A percentile compares a stretch with the other conserved stretches of the same genome.
Evolutionary conservation across 2,329 filamentous ascomycete genomes (phyloP).

Genomic region (Akanthomyces dipterigenus): DNA sequence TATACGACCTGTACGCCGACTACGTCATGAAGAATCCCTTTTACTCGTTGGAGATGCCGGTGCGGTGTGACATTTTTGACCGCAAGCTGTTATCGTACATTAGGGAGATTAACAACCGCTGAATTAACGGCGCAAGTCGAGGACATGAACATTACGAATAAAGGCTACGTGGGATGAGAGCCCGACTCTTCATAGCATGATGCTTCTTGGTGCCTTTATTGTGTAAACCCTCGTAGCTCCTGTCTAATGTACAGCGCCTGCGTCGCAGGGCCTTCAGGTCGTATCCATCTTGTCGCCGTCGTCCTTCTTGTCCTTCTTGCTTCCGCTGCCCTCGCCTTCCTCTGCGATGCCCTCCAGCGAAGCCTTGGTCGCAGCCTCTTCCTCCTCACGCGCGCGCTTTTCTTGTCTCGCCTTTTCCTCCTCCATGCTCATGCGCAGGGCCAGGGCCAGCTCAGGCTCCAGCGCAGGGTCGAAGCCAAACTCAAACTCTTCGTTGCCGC

Average conservation of each 20-base stretch:
- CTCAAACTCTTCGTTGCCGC: constrained; percentile 56
- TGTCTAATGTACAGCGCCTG: constrained; percentile 29
- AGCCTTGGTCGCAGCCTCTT: constrained; percentile 65
- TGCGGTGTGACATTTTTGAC: constrained; percentile 93
- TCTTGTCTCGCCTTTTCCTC: constrained; percentile 94
- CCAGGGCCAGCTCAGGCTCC: constrained; percentile 90
- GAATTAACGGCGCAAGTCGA: constrained; percentile 13
- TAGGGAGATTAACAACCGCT: constrained; percentile 60
- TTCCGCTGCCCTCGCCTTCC: constrained; percentile 60
- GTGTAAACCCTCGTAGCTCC: constrained; percentile 19
- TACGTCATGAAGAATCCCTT: constrained; percentile 99
- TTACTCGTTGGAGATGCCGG: constrained; percentile 95
- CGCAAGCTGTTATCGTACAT: constrained; percentile 76
- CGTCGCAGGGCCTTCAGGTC: constrained; percentile 51
- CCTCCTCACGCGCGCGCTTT: constrained; percentile 71
- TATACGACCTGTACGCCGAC: constrained; percentile 93
- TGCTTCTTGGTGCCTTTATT: neutral
- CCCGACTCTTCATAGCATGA: neutral
- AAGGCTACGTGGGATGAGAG: neutral
- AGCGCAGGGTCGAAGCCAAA: constrained; percentile 87
- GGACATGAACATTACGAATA: constrained; percentile 5
- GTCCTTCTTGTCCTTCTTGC: constrained; percentile 36
- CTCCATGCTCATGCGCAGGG: constrained; percentile 94
- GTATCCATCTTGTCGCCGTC: constrained; percentile 83
- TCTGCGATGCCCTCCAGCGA: constrained; percentile 77